Conservation (phyloP, 2,329 filamentous ascomycete genomes). For the Dactylellina parvicollis region DNA sequence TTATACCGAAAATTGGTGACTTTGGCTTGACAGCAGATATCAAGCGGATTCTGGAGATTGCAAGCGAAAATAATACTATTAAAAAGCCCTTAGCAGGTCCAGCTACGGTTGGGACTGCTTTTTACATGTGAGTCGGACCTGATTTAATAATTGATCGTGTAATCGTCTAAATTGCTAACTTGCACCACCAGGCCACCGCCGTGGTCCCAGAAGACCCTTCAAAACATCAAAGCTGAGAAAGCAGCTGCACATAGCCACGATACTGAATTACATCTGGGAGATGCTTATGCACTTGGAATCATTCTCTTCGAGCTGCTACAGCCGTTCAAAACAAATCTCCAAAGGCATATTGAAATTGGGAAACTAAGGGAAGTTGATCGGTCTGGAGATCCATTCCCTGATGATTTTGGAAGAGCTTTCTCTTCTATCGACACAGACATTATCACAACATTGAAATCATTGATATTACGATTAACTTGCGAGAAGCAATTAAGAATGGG, state of each 20-base stretch:
- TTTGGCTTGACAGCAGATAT: constrained; percentile 73
- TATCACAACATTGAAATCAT: constrained; percentile 11
- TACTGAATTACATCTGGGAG: constrained; percentile 62
- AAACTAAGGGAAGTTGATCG: constrained; percentile 22
- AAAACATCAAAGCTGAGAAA: neutral
- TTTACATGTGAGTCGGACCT: constrained; percentile 29
- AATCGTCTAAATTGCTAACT: constrained; percentile 33
- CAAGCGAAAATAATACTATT: constrained; percentile 61
- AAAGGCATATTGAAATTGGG: constrained; percentile 24
- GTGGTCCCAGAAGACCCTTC: constrained; percentile 18
- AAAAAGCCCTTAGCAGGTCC: constrained; percentile 73
- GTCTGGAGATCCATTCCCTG: constrained; percentile 23
- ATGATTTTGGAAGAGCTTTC: constrained; percentile 20
- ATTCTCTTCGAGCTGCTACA: constrained; percentile 72
- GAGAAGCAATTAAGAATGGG: constrained; percentile 13
- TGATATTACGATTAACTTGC: constrained; percentile 40
- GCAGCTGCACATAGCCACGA: neutral
- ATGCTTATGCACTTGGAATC: constrained; percentile 71
- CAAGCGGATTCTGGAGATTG: constrained; percentile 61
- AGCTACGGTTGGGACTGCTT: constrained; percentile 58
- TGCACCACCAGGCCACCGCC: constrained; percentile 29
- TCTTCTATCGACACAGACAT: neutral
- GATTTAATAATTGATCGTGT: neutral
- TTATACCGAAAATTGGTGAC: constrained; percentile 73
- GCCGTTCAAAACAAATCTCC: constrained; percentile 63